Conservation (phyloP, 768 basidiomycete genomes). For the Suillus sp. region DNA sequence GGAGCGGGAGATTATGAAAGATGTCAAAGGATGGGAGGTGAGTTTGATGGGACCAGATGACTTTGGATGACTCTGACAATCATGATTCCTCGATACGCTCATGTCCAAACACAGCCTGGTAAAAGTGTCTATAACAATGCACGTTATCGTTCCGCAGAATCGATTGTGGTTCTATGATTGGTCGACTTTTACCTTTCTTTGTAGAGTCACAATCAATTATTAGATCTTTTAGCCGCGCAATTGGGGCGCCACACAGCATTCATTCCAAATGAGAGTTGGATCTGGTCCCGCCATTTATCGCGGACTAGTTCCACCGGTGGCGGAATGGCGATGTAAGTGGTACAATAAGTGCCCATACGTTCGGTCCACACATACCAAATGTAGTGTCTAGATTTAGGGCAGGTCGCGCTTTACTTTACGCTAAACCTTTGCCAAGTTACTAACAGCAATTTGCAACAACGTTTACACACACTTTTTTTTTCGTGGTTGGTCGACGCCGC, state of each 20-base stretch:
- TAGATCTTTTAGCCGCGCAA: slow-evolving; percentile 10
- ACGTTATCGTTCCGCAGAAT: slow-evolving; percentile 61
- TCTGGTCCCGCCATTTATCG: slow-evolving; percentile 17
- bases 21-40: slow-evolving; percentile 93
- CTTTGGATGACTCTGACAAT: slow-evolving; percentile 26
- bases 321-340: slow-evolving; percentile 31
- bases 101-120: slow-evolving; percentile 57
- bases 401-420: slow-evolving; percentile 16
- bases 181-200: slow-evolving; percentile 14
- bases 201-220: slow-evolving; percentile 6
- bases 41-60: slow-evolving; percentile 44
- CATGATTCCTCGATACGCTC: slow-evolving; percentile 23
- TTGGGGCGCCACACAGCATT: slow-evolving; percentile 24
- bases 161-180: slow-evolving; percentile 59
- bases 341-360: slow-evolving; percentile 28
- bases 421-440: slow-evolving; percentile 16
- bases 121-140: slow-evolving; percentile 85
- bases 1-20: slow-evolving; percentile 93
- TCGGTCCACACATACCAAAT: slow-evolving; percentile 16
- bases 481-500: slow-evolving; percentile 21
- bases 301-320: slow-evolving; percentile 32
- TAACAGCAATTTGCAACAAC: slow-evolving; percentile 17
- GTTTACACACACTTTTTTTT: slow-evolving; percentile 9
- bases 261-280: slow-evolving; percentile 12
- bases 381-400: slow-evolving; percentile 20